Base-by-base conservation (phyloP, 2,329 filamentous ascomycete species). In the Penicillium sp. region DNA sequence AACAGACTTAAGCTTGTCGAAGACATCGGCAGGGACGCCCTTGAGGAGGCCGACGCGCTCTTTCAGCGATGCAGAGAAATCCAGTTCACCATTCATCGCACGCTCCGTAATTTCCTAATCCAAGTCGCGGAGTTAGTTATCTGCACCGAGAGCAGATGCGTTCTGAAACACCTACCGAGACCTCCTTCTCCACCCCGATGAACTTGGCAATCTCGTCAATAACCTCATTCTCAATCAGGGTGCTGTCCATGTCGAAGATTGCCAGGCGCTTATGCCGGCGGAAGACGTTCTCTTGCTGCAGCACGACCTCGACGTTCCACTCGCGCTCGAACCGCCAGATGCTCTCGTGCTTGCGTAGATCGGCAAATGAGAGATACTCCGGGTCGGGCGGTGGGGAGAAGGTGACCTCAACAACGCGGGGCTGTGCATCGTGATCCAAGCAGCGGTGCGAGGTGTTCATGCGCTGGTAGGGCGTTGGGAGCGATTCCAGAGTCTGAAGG, bases 171-270 rank as follows among this genome's bases (percentile, higher is more conserved):
- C 56, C 21, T 61, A 73, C 81, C 7, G 88, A 86, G 26, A 98
- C 91, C 56, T 86, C 74, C 37, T 81, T 81, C 54, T 87, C 81
- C n/a, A 94, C 78, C 36, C 88, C 87, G 2, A 95, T 80, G 25
- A 85, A 85, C 38, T 85, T 82, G 3, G 93, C 93, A 41, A 98
- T 83, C 57, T 97, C 83, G 65, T 98, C 93, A 61, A 98, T 97
- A 45, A 96, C 90, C 71, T 98, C 93, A 65, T 98, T 90, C 38
- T 91, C 86, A 63, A 98, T 97, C 45, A 98, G 78, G 0, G 93
- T 98, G 65, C 86, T 93, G 71, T 98, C 93, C 93, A 98, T 98
- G 66, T 98, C 93, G 60, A 98, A 98, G 20, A 96, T 87, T 3
- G 91, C 89, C 8, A 97, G 75, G 7, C 91, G 80, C 51, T 90